Evolutionary conservation across 2,329 filamentous ascomycete species (phyloP), one percentile per base, ranked within the genome.

Genomic region (Calonectria honghensis): DNA sequence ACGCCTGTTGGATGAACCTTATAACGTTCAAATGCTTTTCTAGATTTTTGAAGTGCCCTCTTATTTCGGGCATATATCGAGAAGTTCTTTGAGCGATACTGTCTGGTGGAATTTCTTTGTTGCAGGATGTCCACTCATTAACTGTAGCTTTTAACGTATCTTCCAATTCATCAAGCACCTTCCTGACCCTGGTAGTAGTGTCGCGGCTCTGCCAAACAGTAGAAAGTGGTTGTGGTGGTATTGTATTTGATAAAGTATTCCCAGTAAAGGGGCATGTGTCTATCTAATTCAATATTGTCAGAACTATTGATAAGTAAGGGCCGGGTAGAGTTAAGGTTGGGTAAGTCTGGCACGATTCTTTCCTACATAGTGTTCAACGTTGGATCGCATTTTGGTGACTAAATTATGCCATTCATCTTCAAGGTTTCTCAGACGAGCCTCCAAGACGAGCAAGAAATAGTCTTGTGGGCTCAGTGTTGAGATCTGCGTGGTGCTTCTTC

Each of bases 371-470:
- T 35, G 6, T 9, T 29, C 6, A 27, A 61, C 16, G 14, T 14
- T 35, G n/a, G 32, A 13, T 27, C 7, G n/a, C 4, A 29, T 4
- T 39, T 61, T 61, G 13, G 32, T 27, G 2, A 61, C 35, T 39
- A 39, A 18, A 29, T 61, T n/a, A 13, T 61, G n/a, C 32, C 57
- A 61, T 24, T 61, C 57, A 2, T 61, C 57, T 20, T 61, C 37
- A 24, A 39, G 24, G 5, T 39, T 35, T 16, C 14, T n/a, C n/a
- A 61, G n/a, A 16, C 57, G 32, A 9, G 32, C 11, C 13, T 61
- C 57, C 3, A 61, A 16, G n/a, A 39, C 13, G 11, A 61, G 2
- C 3, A 61, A 6, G 10, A 61, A 61, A 61, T 61, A 61, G 7
- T 37, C 57, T 24, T 16, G 24, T 18, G 57, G n/a, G 6, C n/a